These are phyloP conservation scores for Puccinia coronata DNA, from an alignment of 1,284 basidiomycete genomes.

Conservation along the genomic window DNA sequence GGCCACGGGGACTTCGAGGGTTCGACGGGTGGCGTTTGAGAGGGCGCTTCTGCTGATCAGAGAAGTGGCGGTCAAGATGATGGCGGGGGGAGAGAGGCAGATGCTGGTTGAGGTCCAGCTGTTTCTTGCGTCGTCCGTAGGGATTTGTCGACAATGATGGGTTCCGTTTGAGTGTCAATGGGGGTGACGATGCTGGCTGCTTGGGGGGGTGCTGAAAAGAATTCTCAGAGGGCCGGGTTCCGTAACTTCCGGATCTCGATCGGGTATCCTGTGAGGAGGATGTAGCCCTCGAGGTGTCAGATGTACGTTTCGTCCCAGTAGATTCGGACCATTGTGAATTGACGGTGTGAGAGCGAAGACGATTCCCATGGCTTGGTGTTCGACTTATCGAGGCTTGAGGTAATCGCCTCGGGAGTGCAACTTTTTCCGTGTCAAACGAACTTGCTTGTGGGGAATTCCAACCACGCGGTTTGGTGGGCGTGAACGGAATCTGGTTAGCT, in stretches of 20 bases:
- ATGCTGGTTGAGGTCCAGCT: not conserved
- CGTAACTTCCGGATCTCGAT: not conserved
- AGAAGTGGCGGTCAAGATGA: not conserved
- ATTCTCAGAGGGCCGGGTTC: not conserved
- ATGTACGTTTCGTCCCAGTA: not conserved
- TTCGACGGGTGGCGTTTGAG: not conserved
- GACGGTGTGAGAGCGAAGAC: not conserved
- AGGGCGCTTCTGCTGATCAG: not conserved
- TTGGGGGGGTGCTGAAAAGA: not conserved
- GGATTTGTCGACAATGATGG: constrained; percentile 36
- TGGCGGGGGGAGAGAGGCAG: not conserved
- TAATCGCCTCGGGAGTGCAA: not conserved
- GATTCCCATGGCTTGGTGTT: not conserved
- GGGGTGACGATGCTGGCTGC: not conserved
- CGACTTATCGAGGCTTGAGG: not conserved
- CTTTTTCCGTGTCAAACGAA: not conserved
- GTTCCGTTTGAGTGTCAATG: constrained; percentile 15
- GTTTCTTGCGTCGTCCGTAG: constrained; percentile 5
- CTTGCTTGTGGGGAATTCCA: not conserved
- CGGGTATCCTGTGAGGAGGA: not conserved
- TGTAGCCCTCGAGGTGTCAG: not conserved
- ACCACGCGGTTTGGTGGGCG: not conserved
- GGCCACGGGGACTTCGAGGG: not conserved
- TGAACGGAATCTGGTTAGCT: not conserved
- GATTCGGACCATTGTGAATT: not conserved